A percentile compares a stretch with the other conserved stretches of the same genome.
These are phyloP conservation scores for Podospora australis DNA, from an alignment of 495 filamentous ascomycete genomes.

Conservation along the genomic window DNA sequence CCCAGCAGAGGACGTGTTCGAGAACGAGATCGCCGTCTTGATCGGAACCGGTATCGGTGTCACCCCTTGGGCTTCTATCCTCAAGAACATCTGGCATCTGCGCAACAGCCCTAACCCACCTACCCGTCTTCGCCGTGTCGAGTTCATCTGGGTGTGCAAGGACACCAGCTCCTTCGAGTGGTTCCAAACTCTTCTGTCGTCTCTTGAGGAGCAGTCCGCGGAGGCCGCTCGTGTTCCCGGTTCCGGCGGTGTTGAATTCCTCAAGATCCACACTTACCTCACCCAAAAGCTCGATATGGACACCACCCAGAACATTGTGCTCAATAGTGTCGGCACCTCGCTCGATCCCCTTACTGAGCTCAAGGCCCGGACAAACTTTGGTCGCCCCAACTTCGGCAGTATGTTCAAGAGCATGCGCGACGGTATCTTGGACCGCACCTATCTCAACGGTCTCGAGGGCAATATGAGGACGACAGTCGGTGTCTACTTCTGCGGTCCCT, in stretches of 20 bases:
- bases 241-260: constrained; percentile 68
- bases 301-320: constrained; percentile 89
- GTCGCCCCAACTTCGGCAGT: constrained; percentile 80
- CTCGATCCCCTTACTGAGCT: constrained; percentile 91
- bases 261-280: constrained; percentile 96
- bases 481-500: constrained; percentile 90
- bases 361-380: constrained; percentile 86
- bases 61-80: constrained; percentile 92
- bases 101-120: constrained; percentile 81
- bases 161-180: constrained; percentile 96
- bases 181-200: constrained; percentile 92
- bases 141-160: constrained; percentile 99
- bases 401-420: constrained; percentile 82
- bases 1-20: constrained; percentile 93
- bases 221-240: constrained; percentile 57
- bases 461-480: constrained; percentile 75
- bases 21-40: constrained; percentile 95
- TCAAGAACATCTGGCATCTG: constrained; percentile 98
- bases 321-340: constrained; percentile 83
- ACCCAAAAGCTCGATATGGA: constrained; percentile 89
- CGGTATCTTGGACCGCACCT: constrained; percentile 77
- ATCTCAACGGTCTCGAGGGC: constrained; percentile 73
- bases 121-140: constrained; percentile 81
- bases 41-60: constrained; percentile 98
- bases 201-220: constrained; percentile 80